Percentiles rank a stretch among this genome's conserved stretches.
Conservation (phyloP, 371 early-diverging fungal species). For the Fennellomyces sp. region DNA sequence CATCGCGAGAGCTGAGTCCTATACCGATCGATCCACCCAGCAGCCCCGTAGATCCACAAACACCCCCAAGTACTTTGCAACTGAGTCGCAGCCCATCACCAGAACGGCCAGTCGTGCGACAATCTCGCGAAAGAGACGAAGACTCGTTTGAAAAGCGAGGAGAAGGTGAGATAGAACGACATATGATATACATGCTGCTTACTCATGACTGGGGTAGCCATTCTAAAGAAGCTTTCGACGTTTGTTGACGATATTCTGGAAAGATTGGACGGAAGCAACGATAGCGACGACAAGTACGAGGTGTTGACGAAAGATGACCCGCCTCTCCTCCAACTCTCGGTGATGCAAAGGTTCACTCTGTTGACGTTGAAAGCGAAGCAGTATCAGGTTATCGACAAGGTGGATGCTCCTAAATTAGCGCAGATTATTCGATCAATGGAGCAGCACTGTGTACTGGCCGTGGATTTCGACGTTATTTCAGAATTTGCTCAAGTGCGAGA, state of each 20-base stretch:
- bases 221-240: background rate
- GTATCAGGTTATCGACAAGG: background rate
- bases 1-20: no score
- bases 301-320: background rate
- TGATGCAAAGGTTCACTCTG: background rate
- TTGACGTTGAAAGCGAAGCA: background rate
- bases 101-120: background rate
- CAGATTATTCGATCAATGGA: background rate
- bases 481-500: conserved; percentile 1
- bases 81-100: background rate
- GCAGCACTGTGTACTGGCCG: background rate
- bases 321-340: background rate
- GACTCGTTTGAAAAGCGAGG: conserved; percentile 10
- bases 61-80: no score
- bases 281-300: background rate
- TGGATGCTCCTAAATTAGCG: background rate
- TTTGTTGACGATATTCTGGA: conserved; percentile 6
- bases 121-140: background rate
- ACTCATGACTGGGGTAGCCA: background rate
- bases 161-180: background rate
- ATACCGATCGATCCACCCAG: no score
- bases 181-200: no score
- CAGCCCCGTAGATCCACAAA: no score
- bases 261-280: background rate
- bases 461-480: conserved; percentile 1